Percentiles rank a stretch among this genome's conserved stretches.
Conservation (phyloP, 2,329 filamentous ascomycete species). For the Thermothelomyces thermophilus region DNA sequence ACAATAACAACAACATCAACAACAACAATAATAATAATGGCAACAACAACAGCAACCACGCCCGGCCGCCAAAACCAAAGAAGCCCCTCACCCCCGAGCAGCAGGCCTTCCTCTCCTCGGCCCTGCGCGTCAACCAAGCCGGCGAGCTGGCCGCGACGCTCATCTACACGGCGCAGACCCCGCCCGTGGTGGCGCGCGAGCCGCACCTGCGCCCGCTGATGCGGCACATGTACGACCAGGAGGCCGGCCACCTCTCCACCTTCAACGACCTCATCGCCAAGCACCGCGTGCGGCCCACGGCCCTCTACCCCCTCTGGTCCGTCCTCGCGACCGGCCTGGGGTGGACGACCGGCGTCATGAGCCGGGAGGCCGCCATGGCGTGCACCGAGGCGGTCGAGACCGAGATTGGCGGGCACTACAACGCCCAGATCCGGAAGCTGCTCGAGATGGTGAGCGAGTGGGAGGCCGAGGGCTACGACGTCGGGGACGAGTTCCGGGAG, state of each 20-base stretch:
- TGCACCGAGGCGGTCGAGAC: conserved; percentile 98
- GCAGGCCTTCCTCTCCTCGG: conserved; percentile 48
- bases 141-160: conserved; percentile 94
- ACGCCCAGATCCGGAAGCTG: conserved; percentile 76
- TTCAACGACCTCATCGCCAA: conserved; percentile 79
- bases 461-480: conserved; percentile 68
- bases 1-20: not conserved
- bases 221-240: conserved; percentile 98
- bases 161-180: conserved; percentile 87
- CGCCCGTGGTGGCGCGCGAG: conserved; percentile 69
- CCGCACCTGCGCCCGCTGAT: conserved; percentile 86
- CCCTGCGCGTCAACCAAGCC: conserved; percentile 88
- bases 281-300: conserved; percentile 86
- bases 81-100: conserved; percentile 60
- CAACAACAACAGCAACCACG: no score
- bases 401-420: conserved; percentile 95
- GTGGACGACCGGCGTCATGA: conserved; percentile 83
- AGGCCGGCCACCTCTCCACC: conserved; percentile 75
- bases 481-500: conserved; percentile 68
- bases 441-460: conserved; percentile 74
- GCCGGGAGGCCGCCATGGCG: conserved; percentile 92
- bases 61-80: conserved; percentile 36
- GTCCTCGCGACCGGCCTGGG: conserved; percentile 73
- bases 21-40: no score
- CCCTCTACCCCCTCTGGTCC: conserved; percentile 87